phyloP scores from a whole-genome alignment of 495 filamentous ascomycete species.

The Aspergillus taichungensis region DNA sequence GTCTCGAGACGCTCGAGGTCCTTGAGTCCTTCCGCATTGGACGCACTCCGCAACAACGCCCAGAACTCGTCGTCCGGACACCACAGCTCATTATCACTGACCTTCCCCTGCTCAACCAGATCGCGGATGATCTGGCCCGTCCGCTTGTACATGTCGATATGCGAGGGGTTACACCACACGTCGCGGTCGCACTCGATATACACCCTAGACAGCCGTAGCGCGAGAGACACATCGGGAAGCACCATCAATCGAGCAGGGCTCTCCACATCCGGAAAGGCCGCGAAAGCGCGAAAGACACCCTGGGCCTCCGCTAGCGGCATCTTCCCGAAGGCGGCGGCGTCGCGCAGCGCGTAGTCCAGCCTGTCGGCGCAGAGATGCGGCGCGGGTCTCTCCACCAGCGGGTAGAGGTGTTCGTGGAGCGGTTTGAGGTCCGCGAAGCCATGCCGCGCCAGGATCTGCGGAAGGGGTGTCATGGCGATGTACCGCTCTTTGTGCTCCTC shows the following conservation, averaged over 20 bases:
- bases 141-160: constrained; percentile 23
- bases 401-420: constrained; percentile 32
- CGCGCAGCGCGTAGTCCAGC: constrained; percentile 35
- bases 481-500: constrained; percentile 35
- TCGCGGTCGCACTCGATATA: constrained; percentile 26
- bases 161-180: constrained; percentile 29
- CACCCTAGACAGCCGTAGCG: constrained; percentile 21
- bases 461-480: constrained; percentile 24
- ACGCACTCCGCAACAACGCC: too few species aligned
- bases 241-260: constrained; percentile 25
- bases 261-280: constrained; percentile 19
- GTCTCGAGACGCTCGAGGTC: too few species aligned
- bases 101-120: neutral
- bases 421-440: constrained; percentile 16
- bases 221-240: constrained; percentile 20
- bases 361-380: constrained; percentile 37
- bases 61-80: too few species aligned
- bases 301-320: constrained; percentile 18
- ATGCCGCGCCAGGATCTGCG: constrained; percentile 24
- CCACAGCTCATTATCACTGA: too few species aligned
- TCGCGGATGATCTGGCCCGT: constrained; percentile 28
- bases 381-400: constrained; percentile 30
- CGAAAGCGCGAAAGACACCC: constrained; percentile 17
- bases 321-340: constrained; percentile 25
- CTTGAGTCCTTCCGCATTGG: too few species aligned